phyloP scores from a whole-genome alignment of 768 basidiomycete genomes.

The Mycena amicta region DNA sequence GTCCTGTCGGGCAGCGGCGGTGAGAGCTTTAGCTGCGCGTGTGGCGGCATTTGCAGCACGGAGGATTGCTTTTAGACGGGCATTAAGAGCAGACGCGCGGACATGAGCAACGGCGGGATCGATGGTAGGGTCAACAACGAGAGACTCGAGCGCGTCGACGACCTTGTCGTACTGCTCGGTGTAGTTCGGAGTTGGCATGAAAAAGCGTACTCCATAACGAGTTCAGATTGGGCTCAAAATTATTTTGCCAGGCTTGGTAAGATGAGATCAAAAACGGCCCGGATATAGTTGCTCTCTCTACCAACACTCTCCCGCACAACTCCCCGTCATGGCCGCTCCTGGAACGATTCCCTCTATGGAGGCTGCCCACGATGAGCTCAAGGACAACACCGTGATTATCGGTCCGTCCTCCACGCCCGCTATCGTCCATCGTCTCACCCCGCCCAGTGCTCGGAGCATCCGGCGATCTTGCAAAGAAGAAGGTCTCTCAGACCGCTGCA shows the following conservation, averaged over 20 bases:
- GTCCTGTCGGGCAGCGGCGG: conserved; percentile 77
- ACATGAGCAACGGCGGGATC: conserved; percentile 59
- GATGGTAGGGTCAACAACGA: conserved; percentile 52
- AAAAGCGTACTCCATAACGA: background rate
- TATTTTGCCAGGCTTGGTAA: background rate
- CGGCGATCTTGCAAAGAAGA: conserved; percentile 98
- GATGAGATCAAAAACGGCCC: background rate
- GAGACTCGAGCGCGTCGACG: conserved; percentile 63
- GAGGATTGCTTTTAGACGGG: conserved; percentile 78
- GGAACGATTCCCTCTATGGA: conserved; percentile 94
- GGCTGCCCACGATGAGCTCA: conserved; percentile 67
- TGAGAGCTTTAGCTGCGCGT: conserved; percentile 67
- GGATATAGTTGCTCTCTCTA: conserved; percentile 9
- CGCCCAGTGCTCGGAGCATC: conserved; percentile 87
- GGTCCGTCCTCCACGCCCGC: conserved; percentile 53
- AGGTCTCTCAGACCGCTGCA: conserved; percentile 49
- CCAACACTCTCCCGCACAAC: no score
- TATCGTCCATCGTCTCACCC: no score
- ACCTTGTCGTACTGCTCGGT: conserved; percentile 47
- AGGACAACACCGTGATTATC: conserved; percentile 86
- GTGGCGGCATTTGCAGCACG: conserved; percentile 72
- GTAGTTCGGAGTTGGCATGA: conserved; percentile 32
- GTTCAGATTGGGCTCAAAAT: no score
- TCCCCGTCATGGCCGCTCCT: conserved; percentile 53
- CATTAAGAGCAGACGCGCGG: conserved; percentile 75